Conservation (phyloP, 768 basidiomycete genomes). For the Neoboletus brunneissimus region DNA sequence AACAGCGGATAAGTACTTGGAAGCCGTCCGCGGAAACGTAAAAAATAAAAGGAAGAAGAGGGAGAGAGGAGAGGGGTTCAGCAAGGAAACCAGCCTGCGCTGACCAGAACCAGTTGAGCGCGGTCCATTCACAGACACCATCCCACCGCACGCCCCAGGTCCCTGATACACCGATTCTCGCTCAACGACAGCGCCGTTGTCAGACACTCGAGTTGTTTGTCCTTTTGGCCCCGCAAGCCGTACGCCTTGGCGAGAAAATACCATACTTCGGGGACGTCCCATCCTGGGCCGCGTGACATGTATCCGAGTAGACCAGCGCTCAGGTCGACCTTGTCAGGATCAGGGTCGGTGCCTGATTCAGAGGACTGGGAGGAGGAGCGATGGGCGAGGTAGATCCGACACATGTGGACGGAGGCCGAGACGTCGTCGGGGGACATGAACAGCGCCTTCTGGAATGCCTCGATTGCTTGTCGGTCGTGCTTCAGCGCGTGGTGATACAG, state of each 20-base stretch:
- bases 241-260: slow-evolving; percentile 84
- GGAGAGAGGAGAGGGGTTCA: too few relatives aligned
- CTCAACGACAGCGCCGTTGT: slow-evolving; percentile 62
- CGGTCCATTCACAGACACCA: slow-evolving; percentile 50
- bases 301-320: slow-evolving; percentile 79
- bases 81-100: neutral
- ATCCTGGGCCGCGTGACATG: slow-evolving; percentile 74
- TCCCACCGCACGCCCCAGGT: slow-evolving; percentile 60
- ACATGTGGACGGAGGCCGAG: slow-evolving; percentile 73
- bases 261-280: slow-evolving; percentile 96
- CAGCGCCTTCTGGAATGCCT: slow-evolving; percentile 85
- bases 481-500: slow-evolving; percentile 65
- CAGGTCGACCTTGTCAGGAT: slow-evolving; percentile 62
- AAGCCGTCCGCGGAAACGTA: neutral
- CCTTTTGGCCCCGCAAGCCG: slow-evolving; percentile 67
- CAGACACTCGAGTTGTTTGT: slow-evolving; percentile 73
- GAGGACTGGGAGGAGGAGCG: slow-evolving; percentile 18
- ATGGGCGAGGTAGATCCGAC: slow-evolving; percentile 63
- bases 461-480: slow-evolving; percentile 59
- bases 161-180: slow-evolving; percentile 62
- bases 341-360: slow-evolving; percentile 18
- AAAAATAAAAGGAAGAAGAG: neutral
- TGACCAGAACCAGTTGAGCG: neutral
- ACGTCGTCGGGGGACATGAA: slow-evolving; percentile 81
- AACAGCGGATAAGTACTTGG: neutral